Evolutionary conservation across 768 basidiomycete genomes (phyloP).

Genomic region (Calvatia gigantea): DNA sequence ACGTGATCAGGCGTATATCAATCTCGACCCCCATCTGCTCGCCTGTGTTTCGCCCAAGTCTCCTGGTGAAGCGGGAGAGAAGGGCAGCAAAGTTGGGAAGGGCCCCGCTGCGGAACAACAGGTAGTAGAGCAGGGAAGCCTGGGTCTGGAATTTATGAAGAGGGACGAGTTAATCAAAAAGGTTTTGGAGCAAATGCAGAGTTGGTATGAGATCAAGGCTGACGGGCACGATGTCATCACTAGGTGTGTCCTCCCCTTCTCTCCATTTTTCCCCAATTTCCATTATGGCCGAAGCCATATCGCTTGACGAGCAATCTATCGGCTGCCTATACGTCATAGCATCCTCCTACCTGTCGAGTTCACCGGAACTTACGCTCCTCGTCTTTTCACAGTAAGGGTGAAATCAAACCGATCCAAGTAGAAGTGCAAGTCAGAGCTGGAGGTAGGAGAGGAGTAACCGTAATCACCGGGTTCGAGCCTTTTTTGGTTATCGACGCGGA

Average conservation of each 20-base stretch:
- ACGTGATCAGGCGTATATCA: constrained; percentile 65
- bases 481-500: constrained; percentile 65
- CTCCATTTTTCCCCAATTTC: not conserved
- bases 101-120: constrained; percentile 8
- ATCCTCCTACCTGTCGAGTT: no score
- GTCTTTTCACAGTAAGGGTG: constrained; percentile 61
- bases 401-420: constrained; percentile 66
- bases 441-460: constrained; percentile 72
- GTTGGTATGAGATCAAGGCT: constrained; percentile 62
- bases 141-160: constrained; percentile 50
- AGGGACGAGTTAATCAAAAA: constrained; percentile 59
- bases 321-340: no score
- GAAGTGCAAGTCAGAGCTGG: constrained; percentile 64
- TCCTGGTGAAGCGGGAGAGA: constrained; percentile 21
- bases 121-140: not conserved
- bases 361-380: constrained; percentile 1
- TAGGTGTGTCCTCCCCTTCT: constrained; percentile 46
- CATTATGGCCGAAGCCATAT: not conserved
- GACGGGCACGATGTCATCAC: constrained; percentile 53
- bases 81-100: constrained; percentile 26
- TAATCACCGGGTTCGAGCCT: constrained; percentile 77
- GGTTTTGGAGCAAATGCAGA: constrained; percentile 67
- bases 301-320: no score
- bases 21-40: constrained; percentile 51
- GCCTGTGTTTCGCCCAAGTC: constrained; percentile 33